Conservation (phyloP, 2,329 filamentous ascomycete genomes). For the Fusarium siculi region DNA sequence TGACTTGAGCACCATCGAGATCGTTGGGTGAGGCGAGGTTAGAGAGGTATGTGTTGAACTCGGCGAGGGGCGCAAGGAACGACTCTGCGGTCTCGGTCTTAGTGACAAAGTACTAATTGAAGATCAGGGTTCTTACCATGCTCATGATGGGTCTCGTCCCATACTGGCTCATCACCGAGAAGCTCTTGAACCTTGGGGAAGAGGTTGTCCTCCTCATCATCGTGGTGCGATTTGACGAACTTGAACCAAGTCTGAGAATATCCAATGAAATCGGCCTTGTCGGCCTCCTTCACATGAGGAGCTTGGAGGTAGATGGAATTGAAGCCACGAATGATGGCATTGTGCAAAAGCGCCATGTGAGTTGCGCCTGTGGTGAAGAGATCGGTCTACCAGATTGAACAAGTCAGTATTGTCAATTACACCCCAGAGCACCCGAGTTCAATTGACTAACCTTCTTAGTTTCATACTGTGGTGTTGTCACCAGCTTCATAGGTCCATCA, state of each 20-base stretch:
- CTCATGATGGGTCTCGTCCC: slow-evolving; percentile 63
- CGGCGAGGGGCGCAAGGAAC: slow-evolving; percentile 62
- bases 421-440: background rate
- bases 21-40: slow-evolving; percentile 53
- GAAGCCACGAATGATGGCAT: slow-evolving; percentile 70
- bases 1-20: slow-evolving; percentile 58
- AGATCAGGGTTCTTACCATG: slow-evolving; percentile 56
- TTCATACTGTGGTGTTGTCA: slow-evolving; percentile 63
- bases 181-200: slow-evolving; percentile 66
- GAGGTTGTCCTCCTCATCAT: slow-evolving; percentile 67
- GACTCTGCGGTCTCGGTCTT: slow-evolving; percentile 45
- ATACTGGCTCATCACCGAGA: slow-evolving; percentile 62
- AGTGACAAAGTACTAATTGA: background rate
- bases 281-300: slow-evolving; percentile 59
- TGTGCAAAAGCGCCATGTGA: slow-evolving; percentile 71
- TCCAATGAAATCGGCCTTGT: slow-evolving; percentile 66
- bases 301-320: slow-evolving; percentile 73
- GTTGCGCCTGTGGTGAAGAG: slow-evolving; percentile 68
- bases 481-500: slow-evolving; percentile 64
- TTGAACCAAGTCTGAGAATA: slow-evolving; percentile 69
- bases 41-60: slow-evolving; percentile 64
- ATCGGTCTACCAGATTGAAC: slow-evolving; percentile 55
- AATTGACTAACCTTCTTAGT: slow-evolving; percentile 59
- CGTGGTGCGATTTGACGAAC: slow-evolving; percentile 69
- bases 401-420: background rate